Evolutionary conservation across 2,329 filamentous ascomycete species (phyloP).

Genomic region (Fusarium sp.): DNA sequence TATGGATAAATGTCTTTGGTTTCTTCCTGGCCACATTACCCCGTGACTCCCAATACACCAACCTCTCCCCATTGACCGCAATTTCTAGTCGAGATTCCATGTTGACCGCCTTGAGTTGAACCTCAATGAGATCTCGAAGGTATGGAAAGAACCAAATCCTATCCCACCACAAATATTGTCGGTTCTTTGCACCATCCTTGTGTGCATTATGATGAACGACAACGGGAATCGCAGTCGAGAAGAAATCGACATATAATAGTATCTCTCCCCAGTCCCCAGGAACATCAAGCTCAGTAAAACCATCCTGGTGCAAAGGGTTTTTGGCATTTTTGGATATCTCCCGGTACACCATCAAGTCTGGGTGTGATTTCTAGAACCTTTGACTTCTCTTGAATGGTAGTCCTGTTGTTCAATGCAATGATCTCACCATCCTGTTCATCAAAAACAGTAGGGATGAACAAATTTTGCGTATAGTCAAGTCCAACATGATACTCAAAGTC

Average conservation of each 20-base stretch:
- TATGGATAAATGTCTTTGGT: constrained; percentile 10
- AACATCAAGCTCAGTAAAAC: accelerated
- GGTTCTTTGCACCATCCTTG: constrained; percentile 24
- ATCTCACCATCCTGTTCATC: constrained; percentile 42
- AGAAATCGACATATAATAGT: constrained; percentile 39
- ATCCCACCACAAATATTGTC: constrained; percentile 36
- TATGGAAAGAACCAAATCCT: constrained; percentile 43
- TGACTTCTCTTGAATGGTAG: constrained; percentile 22
- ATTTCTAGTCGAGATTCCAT: constrained; percentile 1
- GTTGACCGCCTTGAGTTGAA: constrained; percentile 5
- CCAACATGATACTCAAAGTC: constrained; percentile 43
- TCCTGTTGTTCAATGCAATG: constrained; percentile 22
- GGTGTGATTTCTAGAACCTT: background rate
- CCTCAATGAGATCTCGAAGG: constrained; percentile 13
- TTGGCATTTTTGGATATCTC: constrained; percentile 12
- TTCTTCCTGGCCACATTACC: constrained; percentile 7
- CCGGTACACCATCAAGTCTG: constrained; percentile 12
- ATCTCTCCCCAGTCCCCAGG: constrained; percentile 38
- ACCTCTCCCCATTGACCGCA: background rate
- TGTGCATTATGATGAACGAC: constrained; percentile 42
- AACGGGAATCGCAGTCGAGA: constrained; percentile 36
- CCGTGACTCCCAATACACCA: constrained; percentile 27
- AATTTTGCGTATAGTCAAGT: constrained; percentile 35
- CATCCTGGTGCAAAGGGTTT: background rate
- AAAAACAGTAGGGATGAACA: constrained; percentile 39